Conservation (phyloP, 441 rosid genomes). For the Pelargonium fulgidum region DNA sequence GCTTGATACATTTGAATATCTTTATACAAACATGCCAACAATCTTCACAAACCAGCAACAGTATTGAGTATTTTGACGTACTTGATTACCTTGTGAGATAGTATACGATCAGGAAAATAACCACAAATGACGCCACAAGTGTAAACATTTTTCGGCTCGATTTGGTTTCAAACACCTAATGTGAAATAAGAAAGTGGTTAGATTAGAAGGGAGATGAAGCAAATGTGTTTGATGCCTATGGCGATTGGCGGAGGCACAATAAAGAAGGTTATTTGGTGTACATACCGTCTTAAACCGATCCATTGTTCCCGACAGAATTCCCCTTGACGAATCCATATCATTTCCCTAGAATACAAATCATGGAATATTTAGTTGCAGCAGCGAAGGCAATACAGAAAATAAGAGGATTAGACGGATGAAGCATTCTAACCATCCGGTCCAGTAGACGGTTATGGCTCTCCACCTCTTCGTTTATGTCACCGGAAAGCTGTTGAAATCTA, state of each 20-base stretch:
- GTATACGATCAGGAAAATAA: conserved; percentile 72
- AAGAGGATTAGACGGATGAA: background rate
- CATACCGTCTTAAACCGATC: conserved; percentile 87
- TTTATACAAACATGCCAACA: conserved; percentile 1
- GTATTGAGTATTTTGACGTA: conserved; percentile 11
- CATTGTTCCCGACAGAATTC: conserved; percentile 91
- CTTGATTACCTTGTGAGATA: conserved; percentile 62
- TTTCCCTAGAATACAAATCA: conserved; percentile 55
- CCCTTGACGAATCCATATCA: conserved; percentile 97
- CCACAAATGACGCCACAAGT: conserved; percentile 81
- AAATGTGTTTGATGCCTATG: too few relatives aligned
- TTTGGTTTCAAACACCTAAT: conserved; percentile 86
- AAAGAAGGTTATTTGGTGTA: background rate
- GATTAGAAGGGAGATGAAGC: too few relatives aligned
- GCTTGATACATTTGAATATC: too few relatives aligned
- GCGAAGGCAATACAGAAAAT: background rate
- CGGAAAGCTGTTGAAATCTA: conserved; percentile 55
- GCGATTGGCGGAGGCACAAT: background rate
- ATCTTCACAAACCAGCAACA: conserved; percentile 19
- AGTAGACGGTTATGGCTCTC: conserved; percentile 80
- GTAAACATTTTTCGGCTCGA: conserved; percentile 84
- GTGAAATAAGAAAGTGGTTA: conserved; percentile 8
- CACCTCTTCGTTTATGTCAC: conserved; percentile 89
- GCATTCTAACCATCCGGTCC: conserved; percentile 71
- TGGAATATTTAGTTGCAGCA: conserved; percentile 20